Evolutionary conservation across 2,329 filamentous ascomycete species (phyloP).

Genomic region (Sclerotinia trifoliorum): DNA sequence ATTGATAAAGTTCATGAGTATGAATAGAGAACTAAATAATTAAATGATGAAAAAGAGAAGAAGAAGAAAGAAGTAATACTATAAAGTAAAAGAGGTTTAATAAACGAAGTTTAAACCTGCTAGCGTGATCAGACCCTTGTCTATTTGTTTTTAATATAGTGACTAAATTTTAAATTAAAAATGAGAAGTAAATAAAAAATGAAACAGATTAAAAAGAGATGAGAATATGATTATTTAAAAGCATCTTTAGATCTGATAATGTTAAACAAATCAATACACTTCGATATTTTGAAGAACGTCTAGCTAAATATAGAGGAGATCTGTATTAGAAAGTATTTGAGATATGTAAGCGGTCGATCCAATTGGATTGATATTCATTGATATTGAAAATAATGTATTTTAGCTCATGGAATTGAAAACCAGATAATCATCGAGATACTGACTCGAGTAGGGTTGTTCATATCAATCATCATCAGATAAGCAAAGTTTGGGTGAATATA

Average conservation of each 20-base stretch:
- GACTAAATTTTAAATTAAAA: not conserved
- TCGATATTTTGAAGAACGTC: not conserved
- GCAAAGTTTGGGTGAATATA: too few species aligned
- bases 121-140: conserved; percentile 2
- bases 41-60: not conserved
- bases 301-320: too few species aligned
- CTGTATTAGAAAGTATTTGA: not conserved
- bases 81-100: conserved; percentile 1
- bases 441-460: too few species aligned
- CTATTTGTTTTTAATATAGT: not conserved
- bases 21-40: not conserved
- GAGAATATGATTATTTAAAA: not conserved
- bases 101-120: conserved; percentile 15
- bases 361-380: not conserved
- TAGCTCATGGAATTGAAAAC: not conserved
- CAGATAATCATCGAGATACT: not conserved
- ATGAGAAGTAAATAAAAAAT: not conserved
- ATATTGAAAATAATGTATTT: not conserved
- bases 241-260: not conserved
- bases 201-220: not conserved
- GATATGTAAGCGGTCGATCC: not conserved
- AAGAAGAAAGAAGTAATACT: too few species aligned
- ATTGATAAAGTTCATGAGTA: not conserved
- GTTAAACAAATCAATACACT: not conserved
- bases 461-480: too few species aligned